These are phyloP conservation scores for Rhododendron griersonianum DNA, from an alignment of 148 eudicot species.

Conservation along the genomic window DNA sequence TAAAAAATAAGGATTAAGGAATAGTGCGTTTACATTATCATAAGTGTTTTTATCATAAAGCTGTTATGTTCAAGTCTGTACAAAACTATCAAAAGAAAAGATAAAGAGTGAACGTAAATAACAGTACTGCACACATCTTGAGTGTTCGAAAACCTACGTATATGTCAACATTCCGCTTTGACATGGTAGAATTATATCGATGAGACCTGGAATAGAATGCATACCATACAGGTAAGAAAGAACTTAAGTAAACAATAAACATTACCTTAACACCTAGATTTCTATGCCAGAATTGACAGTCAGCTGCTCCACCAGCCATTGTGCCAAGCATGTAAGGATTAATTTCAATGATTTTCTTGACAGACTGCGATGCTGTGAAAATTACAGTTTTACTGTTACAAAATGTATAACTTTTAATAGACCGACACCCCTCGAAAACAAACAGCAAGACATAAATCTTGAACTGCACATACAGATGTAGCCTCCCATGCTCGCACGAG, in stretches of 20 bases:
- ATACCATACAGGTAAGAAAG: background rate
- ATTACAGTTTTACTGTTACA: background rate
- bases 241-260: background rate
- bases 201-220: constrained; percentile 8
- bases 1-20: too few relatives aligned
- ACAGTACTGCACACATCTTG: background rate
- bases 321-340: constrained; percentile 98
- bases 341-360: constrained; percentile 94
- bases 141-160: background rate
- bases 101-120: too few relatives aligned
- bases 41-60: too few relatives aligned
- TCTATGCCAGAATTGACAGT: constrained; percentile 98
- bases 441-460: background rate
- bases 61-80: too few relatives aligned
- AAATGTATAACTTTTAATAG: background rate
- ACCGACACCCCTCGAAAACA: background rate
- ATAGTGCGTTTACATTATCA: too few relatives aligned
- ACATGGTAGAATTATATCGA: background rate
- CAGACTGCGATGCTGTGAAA: constrained; percentile 83
- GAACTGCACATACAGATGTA: constrained; percentile 56
- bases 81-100: too few relatives aligned
- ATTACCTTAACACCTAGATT: constrained; percentile 91
- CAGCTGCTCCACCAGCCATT: constrained; percentile 99
- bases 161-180: background rate
- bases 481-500: constrained; percentile 99